These are phyloP conservation scores for Yamadazyma dendronema DNA, from an alignment of 1,139 yeast genomes.

Conservation along the genomic window DNA sequence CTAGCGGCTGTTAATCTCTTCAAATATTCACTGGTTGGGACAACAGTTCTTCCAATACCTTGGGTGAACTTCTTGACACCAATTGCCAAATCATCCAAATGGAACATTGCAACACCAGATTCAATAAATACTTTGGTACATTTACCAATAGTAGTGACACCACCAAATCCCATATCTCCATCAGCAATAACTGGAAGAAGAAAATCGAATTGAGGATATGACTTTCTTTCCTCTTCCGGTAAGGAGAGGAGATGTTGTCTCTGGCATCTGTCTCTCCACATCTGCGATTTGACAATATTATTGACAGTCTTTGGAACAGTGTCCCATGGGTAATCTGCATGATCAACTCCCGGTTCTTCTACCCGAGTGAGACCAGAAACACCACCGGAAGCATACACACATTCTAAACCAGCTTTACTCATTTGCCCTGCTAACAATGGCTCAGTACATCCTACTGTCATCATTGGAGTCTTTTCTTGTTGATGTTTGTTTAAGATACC, in stretches of 20 bases:
- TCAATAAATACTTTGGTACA: constrained; percentile 63
- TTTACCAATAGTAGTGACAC: constrained; percentile 62
- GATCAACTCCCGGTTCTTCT: constrained; percentile 17
- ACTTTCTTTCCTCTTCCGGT: constrained; percentile 23
- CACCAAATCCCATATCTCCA: constrained; percentile 72
- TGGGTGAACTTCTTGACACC: constrained; percentile 71
- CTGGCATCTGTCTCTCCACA: constrained; percentile 54
- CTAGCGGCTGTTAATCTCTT: constrained; percentile 58
- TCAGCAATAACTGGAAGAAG: constrained; percentile 65
- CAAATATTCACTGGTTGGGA: constrained; percentile 59
- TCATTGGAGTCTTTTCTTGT: constrained; percentile 45
- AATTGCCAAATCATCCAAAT: constrained; percentile 61
- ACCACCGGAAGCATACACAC: constrained; percentile 64
- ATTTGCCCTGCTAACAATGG: constrained; percentile 60
- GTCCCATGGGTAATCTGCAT: constrained; percentile 37
- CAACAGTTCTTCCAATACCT: constrained; percentile 60
- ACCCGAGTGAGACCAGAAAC: constrained; percentile 34
- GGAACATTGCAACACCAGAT: constrained; percentile 64
- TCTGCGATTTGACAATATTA: constrained; percentile 57
- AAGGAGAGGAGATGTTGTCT: constrained; percentile 42
- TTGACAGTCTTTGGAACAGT: constrained; percentile 68
- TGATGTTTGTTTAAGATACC: constrained; percentile 40
- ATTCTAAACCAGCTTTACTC: constrained; percentile 45
- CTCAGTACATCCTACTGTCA: constrained; percentile 61
- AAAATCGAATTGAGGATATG: constrained; percentile 42